Base-by-base conservation (phyloP, 2,329 filamentous ascomycete species). In the Zalaria sp. region DNA sequence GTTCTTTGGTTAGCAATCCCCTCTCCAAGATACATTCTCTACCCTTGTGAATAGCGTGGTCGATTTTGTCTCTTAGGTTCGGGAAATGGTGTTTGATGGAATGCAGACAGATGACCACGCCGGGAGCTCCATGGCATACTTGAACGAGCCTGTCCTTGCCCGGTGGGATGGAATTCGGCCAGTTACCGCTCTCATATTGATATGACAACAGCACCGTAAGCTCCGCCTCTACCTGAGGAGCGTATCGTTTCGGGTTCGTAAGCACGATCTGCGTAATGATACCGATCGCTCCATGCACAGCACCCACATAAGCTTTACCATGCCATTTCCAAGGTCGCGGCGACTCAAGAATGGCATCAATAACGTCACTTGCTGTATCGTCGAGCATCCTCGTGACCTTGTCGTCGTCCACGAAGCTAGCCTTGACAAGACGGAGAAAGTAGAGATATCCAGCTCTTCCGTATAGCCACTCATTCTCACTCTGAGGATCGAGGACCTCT, bases 371-470 rank as follows among this genome's bases (percentile, higher is more conserved):
- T 32, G 79, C 71, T 1, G 73, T 69, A 8, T 67, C 64, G 27
- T 68, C 62, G 45, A 74, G 65, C 27, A 68, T 58, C 41, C 79
- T 69, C 6, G 74, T 57, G 0, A 71, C 63, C 5, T 62, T 54
- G 10, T 62, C 60, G 41, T 71, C 67, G 28, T 68, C 63, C 0
- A 67, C 57, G 37, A 81, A 73, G 47, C 69, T 71, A 27, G 69
- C 67, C 25, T 71, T 71, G 29, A 82, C 73, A 44, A 83, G 60
- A 1, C 81, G 68, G 34, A 85, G 66, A 35, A 83, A 63, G 54
- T 83, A 84, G 25, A 85, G 63, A 41, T 77, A 73, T 0, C 81
- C 81, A 1, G 80, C 76, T 7, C 78, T 69, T 4, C 81, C 81
- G 54, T 79, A 77, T 4, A 81, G 60, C 57, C 79, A 71, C 52